Evolutionary conservation across 2,329 filamentous ascomycete species (phyloP).

Genomic region (Juglanconis sp.): DNA sequence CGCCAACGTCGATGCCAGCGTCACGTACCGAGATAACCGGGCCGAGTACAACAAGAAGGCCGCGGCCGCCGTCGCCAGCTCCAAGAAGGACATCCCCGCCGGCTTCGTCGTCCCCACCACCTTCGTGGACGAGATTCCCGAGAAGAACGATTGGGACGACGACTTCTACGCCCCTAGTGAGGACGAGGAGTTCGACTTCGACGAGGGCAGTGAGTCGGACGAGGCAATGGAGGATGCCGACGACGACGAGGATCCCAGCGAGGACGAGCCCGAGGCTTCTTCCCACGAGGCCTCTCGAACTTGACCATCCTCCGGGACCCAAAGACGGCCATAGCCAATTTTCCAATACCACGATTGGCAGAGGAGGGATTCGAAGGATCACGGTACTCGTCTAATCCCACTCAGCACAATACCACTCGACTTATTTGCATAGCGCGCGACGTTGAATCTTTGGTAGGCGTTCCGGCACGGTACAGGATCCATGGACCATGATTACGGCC

Average conservation of each 20-base stretch:
- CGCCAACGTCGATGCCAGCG: constrained; percentile 89
- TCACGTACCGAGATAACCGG: constrained; percentile 75
- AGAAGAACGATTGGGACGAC: constrained; percentile 66
- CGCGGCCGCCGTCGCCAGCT: constrained; percentile 65
- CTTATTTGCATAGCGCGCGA: constrained; percentile 18
- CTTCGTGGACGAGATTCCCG: constrained; percentile 56
- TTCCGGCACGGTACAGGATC: constrained; percentile 8
- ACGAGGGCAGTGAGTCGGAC: constrained; percentile 61
- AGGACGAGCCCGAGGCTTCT: not conserved
- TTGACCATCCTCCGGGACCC: not conserved
- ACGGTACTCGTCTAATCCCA: not conserved
- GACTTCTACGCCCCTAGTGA: constrained; percentile 80
- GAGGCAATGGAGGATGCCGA: constrained; percentile 60
- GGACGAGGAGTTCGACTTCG: constrained; percentile 75
- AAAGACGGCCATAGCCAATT: not conserved
- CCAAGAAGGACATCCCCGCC: constrained; percentile 74
- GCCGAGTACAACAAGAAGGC: constrained; percentile 68
- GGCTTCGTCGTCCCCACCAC: constrained; percentile 81
- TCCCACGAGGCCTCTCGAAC: not conserved
- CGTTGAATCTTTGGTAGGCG: constrained; percentile 8
- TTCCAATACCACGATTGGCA: not conserved
- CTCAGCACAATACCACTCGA: not conserved
- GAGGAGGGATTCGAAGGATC: not conserved
- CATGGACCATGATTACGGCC: not conserved
- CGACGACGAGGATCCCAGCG: constrained; percentile 44